phyloP scores from a whole-genome alignment of 176 grass and related monocot species.

The Echinochloa phyllopogon region DNA sequence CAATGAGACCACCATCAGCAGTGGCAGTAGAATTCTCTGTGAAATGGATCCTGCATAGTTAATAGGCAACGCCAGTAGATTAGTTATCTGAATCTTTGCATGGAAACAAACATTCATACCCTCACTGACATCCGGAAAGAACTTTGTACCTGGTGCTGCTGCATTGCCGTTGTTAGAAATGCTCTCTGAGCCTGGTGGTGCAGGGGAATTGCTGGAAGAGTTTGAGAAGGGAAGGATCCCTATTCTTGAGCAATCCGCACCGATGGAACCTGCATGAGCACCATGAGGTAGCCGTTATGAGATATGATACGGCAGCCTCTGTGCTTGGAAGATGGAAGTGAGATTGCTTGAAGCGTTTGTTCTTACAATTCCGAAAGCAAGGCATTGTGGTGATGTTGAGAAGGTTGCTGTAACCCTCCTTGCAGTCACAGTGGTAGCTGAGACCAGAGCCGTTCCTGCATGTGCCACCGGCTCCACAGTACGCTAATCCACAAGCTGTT shows the following conservation, averaged over 20 bases:
- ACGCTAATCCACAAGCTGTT: constrained; percentile 69
- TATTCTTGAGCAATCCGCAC: constrained; percentile 65
- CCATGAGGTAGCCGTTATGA: neutral
- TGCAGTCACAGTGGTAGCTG: constrained; percentile 67
- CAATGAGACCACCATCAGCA: constrained; percentile 39
- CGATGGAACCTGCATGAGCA: constrained; percentile 66
- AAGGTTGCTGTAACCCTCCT: constrained; percentile 76
- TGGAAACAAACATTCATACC: neutral
- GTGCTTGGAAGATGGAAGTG: neutral
- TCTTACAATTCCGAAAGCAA: constrained; percentile 77
- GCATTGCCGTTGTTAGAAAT: constrained; percentile 37
- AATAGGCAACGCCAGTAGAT: neutral
- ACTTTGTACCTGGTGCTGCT: constrained; percentile 13
- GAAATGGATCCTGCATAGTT: constrained; percentile 36
- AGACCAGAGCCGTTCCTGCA: constrained; percentile 62
- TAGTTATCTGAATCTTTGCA: neutral
- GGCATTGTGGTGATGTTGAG: constrained; percentile 70
- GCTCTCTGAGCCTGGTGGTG: constrained; percentile 40
- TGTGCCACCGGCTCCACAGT: constrained; percentile 64
- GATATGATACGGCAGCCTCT: neutral
- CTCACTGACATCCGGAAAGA: neutral
- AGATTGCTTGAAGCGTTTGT: neutral
- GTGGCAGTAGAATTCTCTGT: constrained; percentile 3
- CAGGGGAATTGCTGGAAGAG: constrained; percentile 39
- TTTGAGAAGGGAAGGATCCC: constrained; percentile 59